Evolutionary conservation across 148 eudicot genomes (phyloP), one percentile per base, ranked within the genome.

Genomic region (Fagopyrum homotropicum): DNA sequence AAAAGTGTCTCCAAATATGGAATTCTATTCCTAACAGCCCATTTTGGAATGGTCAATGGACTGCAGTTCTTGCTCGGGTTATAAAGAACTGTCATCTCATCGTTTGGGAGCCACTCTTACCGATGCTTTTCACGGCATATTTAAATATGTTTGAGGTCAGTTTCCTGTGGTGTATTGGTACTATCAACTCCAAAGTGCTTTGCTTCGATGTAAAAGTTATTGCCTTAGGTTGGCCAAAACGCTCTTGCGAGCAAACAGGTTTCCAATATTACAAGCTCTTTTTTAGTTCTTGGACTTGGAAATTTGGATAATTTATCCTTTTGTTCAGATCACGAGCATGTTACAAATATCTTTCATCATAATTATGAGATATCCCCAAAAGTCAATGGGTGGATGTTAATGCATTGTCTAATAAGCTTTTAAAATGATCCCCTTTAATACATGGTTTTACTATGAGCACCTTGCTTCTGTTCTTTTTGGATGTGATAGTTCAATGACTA

Each of bases 41-140:
- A 74, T 95, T 95, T 78, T 95, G 99, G 99, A 92, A 95, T 80
- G 89, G 96, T 77, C 99, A 95, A 74, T 95, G 97, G 97, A 87
- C 94, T 72, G 89, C 97, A 76, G 77, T 95, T 75, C 91, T 88
- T 80, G 98, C 98, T 80, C 99, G 99, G 74, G 89, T 92, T 59
- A 88, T 90, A 82, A 95, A 92, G 85, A 90, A 87, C 81, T 90
- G 86, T 81, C 81, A 82, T 72, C 73, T 45, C 30, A 82, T 89
- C 73, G 80, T 81, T 75, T 95, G 99, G 99, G 94, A 92, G 73
- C 79, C 85, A 76, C 85, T 86, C 69, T 81, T 92, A 79, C 91
- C 98, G 7, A 74, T 79, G 59, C 90, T 95, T 66, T 95, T 92
- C 83, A 91, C 89, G 52, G 81, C 81, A 76, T 95, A 84, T 80